Percentiles rank a stretch among this genome's conserved stretches.
These are phyloP conservation scores for Gonapodya prolifera DNA, from an alignment of 192 early-diverging fungal genomes.

Conservation along the genomic window DNA sequence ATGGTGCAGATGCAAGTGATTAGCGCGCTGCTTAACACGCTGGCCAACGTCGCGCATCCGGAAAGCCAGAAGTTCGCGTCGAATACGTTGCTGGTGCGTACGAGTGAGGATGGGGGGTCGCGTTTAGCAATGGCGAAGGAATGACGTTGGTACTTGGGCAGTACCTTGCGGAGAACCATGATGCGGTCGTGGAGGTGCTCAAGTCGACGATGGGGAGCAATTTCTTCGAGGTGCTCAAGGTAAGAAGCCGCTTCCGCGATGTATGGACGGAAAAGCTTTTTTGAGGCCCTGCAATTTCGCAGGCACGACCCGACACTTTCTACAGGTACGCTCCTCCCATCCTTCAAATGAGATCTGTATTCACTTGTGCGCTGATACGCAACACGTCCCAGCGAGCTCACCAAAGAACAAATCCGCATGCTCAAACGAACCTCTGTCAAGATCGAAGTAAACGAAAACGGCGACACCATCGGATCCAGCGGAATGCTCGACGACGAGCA, in stretches of 20 bases:
- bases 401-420: conserved; percentile 39
- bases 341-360: no score
- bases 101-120: neutral
- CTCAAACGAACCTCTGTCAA: no score
- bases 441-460: no score
- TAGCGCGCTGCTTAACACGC: conserved; percentile 35
- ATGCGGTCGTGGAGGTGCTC: conserved; percentile 26
- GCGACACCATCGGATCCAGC: no score
- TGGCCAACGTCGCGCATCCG: conserved; percentile 40
- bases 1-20: conserved; percentile 39
- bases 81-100: conserved; percentile 25
- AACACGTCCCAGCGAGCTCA: no score
- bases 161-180: conserved; percentile 29
- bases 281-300: neutral
- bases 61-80: conserved; percentile 46
- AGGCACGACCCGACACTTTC: conserved; percentile 43
- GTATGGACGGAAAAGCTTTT: neutral
- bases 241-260: conserved; percentile 4
- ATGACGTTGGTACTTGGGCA: conserved; percentile 5
- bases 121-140: conserved; percentile 3
- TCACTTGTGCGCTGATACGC: no score
- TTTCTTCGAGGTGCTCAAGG: conserved; percentile 45
- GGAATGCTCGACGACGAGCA: no score
- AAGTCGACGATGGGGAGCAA: conserved; percentile 40
- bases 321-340: no score